phyloP scores from a whole-genome alignment of 2,329 filamentous ascomycete genomes.

The Rhinocladiella mackenziei region DNA sequence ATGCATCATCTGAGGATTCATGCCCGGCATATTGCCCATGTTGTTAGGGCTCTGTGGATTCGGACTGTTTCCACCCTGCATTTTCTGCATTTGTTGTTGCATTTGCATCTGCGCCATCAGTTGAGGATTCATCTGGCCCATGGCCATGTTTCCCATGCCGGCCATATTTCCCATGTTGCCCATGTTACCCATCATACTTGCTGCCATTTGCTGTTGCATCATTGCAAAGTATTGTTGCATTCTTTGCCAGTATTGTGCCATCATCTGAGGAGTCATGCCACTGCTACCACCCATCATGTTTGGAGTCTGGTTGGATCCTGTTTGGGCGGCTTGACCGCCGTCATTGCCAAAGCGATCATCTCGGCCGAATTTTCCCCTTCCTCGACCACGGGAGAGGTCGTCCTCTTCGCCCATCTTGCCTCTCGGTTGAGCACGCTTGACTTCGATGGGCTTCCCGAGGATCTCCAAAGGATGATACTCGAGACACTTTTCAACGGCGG shows the following conservation, averaged over 20 bases:
- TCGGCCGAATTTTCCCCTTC: constrained; percentile 37
- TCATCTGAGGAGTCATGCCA: constrained; percentile 90
- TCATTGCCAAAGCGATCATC: constrained; percentile 39
- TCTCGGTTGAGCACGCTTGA: constrained; percentile 94
- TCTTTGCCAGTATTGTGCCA: constrained; percentile 96
- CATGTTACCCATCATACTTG: constrained; percentile 59
- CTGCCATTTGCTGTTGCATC: constrained; percentile 87
- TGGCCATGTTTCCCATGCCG: constrained; percentile 44
- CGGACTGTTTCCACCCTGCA: constrained; percentile 36
- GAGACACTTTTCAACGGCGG: constrained; percentile 87
- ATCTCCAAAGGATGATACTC: constrained; percentile 75
- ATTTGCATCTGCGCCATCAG: constrained; percentile 60
- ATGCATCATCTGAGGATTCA: constrained; percentile 47
- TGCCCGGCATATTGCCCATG: constrained; percentile 30
- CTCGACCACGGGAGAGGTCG: constrained; percentile 56
- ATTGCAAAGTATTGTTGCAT: constrained; percentile 97
- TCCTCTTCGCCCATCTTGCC: constrained; percentile 93
- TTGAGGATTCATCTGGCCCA: constrained; percentile 41
- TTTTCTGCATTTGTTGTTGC: constrained; percentile 60
- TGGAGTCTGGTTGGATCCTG: constrained; percentile 34
- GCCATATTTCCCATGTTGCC: constrained; percentile 58
- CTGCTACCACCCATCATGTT: constrained; percentile 35
- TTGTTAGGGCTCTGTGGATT: constrained; percentile 26
- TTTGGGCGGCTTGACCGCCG: constrained; percentile 44
- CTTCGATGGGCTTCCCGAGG: constrained; percentile 92